Percentiles rank a stretch among this genome's conserved stretches.
These are phyloP conservation scores for Platanthera zijinensis DNA, from an alignment of 106 monocot species.

Conservation along the genomic window DNA sequence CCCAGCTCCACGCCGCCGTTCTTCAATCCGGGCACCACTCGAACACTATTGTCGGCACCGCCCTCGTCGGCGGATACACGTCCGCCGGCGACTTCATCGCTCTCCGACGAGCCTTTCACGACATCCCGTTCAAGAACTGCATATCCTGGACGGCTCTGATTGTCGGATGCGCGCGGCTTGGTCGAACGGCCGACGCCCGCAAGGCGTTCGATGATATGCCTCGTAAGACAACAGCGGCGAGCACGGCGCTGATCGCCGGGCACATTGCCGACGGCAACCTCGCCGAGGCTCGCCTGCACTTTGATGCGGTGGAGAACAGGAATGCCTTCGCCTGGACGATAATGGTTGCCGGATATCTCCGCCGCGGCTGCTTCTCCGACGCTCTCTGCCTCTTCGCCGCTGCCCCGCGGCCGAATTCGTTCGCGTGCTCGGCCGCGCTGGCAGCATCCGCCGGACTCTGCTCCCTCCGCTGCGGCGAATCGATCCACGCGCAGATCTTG, in stretches of 20 bases:
- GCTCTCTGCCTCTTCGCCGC: conserved; percentile 16
- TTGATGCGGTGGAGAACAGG: conserved; percentile 9
- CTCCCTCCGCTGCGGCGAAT: conserved; percentile 10
- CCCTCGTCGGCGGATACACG: conserved; percentile 22
- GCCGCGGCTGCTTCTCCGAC: conserved; percentile 1
- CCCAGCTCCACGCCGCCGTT: conserved; percentile 20
- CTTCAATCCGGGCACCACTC: conserved; percentile 5
- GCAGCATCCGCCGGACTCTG: conserved; percentile 9
- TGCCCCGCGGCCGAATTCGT: conserved; percentile 7
- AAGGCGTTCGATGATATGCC: conserved; percentile 15
- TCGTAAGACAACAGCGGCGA: not conserved
- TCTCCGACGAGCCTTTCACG: conserved; percentile 5
- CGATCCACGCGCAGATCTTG: conserved; percentile 13
- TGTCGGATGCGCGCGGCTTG: conserved; percentile 13
- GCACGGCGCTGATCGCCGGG: conserved; percentile 20
- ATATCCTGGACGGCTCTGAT: conserved; percentile 18
- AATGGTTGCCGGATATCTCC: conserved; percentile 16
- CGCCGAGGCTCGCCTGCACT: conserved; percentile 12
- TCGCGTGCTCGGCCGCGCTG: conserved; percentile 20
- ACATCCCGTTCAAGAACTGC: conserved; percentile 16
- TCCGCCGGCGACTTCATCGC: not conserved
- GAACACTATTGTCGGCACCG: conserved; percentile 24
- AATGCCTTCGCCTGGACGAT: conserved; percentile 25
- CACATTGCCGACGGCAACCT: conserved; percentile 6
- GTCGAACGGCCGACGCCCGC: conserved; percentile 1